Evolutionary conservation across 2,329 filamentous ascomycete genomes (phyloP).

Genomic region (Aureobasidium sp.): DNA sequence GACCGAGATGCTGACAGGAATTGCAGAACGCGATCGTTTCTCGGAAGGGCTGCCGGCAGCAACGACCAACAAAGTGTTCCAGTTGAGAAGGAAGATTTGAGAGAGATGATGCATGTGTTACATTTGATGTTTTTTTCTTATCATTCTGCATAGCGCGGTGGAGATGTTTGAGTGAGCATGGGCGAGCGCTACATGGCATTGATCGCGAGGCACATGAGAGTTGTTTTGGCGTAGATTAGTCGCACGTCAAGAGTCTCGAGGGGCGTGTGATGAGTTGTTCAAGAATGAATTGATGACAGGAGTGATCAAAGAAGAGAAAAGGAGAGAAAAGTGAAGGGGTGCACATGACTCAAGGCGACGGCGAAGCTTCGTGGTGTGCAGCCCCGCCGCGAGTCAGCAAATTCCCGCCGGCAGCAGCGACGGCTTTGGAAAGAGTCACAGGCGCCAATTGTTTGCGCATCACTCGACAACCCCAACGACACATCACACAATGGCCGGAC

Average conservation of each 20-base stretch:
- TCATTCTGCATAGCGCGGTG: constrained; percentile 5
- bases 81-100: constrained; percentile 10
- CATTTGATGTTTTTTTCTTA: neutral
- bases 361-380: neutral
- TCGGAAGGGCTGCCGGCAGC: constrained; percentile 37
- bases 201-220: neutral
- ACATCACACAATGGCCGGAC: constrained; percentile 32
- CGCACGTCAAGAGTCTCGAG: too few species aligned
- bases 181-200: neutral
- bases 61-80: constrained; percentile 21
- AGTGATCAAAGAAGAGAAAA: neutral
- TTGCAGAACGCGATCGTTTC: constrained; percentile 37
- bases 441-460: neutral
- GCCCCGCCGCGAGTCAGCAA: constrained; percentile 1
- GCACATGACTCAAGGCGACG: neutral
- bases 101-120: neutral
- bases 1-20: constrained; percentile 20
- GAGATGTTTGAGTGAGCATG: neutral
- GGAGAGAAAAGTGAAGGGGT: neutral
- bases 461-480: neutral
- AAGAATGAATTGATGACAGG: neutral
- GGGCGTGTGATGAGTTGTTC: too few species aligned
- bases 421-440: neutral
- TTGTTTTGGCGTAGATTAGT: neutral
- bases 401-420: neutral